Percentiles rank a stretch among this genome's conserved stretches.
phyloP scores from a whole-genome alignment of 768 basidiomycete species.

The Gymnopilus dilepis region DNA sequence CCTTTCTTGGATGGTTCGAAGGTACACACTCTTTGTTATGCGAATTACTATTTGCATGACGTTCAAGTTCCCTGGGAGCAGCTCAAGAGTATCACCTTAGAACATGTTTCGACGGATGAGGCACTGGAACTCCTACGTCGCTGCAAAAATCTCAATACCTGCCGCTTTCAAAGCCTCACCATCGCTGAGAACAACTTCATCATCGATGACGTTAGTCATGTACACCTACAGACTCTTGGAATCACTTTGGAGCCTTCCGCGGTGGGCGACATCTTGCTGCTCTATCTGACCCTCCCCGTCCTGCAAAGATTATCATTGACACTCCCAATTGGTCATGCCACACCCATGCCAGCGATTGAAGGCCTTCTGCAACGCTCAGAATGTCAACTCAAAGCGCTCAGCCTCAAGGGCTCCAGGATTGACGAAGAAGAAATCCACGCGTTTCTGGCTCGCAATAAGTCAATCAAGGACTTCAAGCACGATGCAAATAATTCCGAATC shows the following conservation, averaged over 20 bases:
- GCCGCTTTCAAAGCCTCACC: constrained; percentile 5
- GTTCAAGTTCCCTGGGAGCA: constrained; percentile 9
- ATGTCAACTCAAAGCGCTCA: constrained; percentile 1
- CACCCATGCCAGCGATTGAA: background rate
- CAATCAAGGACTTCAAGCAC: background rate
- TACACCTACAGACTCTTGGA: background rate
- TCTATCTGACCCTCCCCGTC: background rate
- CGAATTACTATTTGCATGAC: constrained; percentile 6
- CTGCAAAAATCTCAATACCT: constrained; percentile 2
- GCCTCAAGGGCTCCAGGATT: background rate
- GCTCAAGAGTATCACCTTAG: background rate
- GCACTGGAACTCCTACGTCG: constrained; percentile 8
- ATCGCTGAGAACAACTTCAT: background rate
- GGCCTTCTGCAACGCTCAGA: constrained; percentile 2
- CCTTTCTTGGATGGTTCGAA: constrained; percentile 5
- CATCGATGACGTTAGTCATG: background rate
- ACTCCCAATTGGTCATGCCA: background rate
- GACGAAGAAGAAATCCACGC: background rate
- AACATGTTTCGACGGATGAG: constrained; percentile 7
- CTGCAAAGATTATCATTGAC: background rate
- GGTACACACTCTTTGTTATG: background rate
- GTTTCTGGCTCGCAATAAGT: background rate
- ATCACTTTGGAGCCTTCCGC: background rate
- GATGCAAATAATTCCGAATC: no score
- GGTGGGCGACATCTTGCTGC: background rate